Evolutionary conservation across 768 basidiomycete species (phyloP), one percentile per base, ranked within the genome.

Genomic region (Ephemerocybe angulata): DNA sequence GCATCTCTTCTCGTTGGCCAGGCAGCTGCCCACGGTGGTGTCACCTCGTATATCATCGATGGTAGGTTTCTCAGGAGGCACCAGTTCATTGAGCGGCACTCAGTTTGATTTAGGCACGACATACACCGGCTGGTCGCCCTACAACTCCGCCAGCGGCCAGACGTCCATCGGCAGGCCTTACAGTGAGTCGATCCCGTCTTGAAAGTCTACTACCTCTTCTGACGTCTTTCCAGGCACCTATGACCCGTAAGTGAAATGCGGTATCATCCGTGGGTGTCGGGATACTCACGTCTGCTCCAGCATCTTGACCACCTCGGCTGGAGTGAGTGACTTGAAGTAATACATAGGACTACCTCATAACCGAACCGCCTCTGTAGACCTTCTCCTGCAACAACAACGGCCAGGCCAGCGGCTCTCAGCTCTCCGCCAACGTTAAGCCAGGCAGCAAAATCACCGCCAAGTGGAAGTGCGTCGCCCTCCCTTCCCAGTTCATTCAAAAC

Each of bases 381-480:
- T 63, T 72, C 29, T 64, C 67, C 57, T 74, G 71, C 61, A 72
- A 74, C 65, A 66, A 71, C 62, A 71, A 72, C 53, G 70, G 70
- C 8, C 65, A 66, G 42, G 61, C 70, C 15, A 61, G 65, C 17
- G 60, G 55, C 12, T 58, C 59, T 17, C 72, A 74, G 33, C 66
- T 69, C 52, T 66, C 68, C 7, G 72, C 72, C 17, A 70, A 66
- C 28, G 70, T 74, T 27, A 55, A 64, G 25, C 70, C 70, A 37
- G 71, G 71, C 25, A 64, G 65, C 12, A 51, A 60, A 3, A 65
- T 74, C 60, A 68, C 67, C 3, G 72, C 72, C 29, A 69, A 68
- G 56, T 74, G 71, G 71, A 58, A 58, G 65, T 69, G 63, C 35
- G 63, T 57, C 41, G 35, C 4, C 41, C 42, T 25, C 40, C 42